These are phyloP conservation scores for Suillus plorans DNA, from an alignment of 768 basidiomycete species.

Conservation along the genomic window DNA sequence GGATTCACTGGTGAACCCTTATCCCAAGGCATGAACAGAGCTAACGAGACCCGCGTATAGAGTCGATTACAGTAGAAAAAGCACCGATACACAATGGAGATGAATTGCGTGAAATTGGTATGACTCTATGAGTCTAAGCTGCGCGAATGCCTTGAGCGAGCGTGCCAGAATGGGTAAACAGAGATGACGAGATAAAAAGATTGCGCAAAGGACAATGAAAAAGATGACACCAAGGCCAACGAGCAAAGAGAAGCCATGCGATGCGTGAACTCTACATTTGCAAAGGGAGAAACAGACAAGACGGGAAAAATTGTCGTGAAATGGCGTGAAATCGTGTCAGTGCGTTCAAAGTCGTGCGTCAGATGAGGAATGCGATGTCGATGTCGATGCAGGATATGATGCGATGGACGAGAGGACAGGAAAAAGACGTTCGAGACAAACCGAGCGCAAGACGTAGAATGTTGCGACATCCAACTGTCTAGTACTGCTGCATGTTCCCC, in stretches of 20 bases:
- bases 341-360: conserved; percentile 3
- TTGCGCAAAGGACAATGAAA: background rate
- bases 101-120: too few species aligned
- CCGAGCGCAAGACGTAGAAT: background rate
- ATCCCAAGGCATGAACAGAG: background rate
- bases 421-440: conserved; percentile 7
- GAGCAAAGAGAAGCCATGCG: background rate
- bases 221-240: background rate
- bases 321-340: background rate
- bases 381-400: background rate
- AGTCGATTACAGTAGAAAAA: background rate
- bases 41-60: background rate
- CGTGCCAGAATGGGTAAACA: background rate
- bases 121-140: conserved; percentile 4
- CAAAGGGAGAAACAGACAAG: background rate
- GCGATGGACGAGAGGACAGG: background rate
- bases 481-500: conserved; percentile 34
- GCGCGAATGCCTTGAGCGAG: conserved; percentile 1
- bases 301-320: background rate
- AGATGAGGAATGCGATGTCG: background rate
- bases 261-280: background rate
- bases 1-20: background rate
- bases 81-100: background rate
- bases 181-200: background rate
- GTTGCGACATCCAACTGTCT: conserved; percentile 2